Percentiles rank a stretch among this genome's conserved stretches.
These are phyloP conservation scores for Magnusiomyces fungicola DNA, from an alignment of 1,139 yeast species.

Conservation along the genomic window DNA sequence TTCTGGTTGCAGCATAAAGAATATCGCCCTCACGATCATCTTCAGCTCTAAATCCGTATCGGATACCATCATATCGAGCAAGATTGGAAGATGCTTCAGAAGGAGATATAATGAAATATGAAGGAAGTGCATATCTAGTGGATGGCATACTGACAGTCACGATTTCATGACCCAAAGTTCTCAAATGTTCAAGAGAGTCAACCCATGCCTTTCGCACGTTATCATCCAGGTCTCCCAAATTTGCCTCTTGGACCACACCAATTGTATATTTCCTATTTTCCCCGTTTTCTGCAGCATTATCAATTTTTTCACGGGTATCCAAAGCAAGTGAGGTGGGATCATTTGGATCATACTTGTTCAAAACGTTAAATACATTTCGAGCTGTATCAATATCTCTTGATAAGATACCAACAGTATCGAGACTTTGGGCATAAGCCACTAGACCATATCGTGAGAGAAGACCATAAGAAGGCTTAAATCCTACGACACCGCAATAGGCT, in stretches of 20 bases:
- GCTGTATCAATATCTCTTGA: slow-evolving; percentile 43
- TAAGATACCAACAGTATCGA: slow-evolving; percentile 89
- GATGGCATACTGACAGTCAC: slow-evolving; percentile 63
- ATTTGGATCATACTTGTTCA: slow-evolving; percentile 56
- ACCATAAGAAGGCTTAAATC: slow-evolving; percentile 93
- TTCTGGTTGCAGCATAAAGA: slow-evolving; percentile 52
- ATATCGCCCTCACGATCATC: slow-evolving; percentile 35
- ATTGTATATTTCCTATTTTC: slow-evolving; percentile 35
- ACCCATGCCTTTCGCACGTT: slow-evolving; percentile 45
- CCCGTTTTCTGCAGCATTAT: slow-evolving; percentile 12
- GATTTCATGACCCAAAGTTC: slow-evolving; percentile 47
- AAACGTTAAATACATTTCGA: slow-evolving; percentile 43
- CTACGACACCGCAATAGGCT: slow-evolving; percentile 71
- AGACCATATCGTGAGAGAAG: slow-evolving; percentile 89
- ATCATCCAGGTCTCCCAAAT: slow-evolving; percentile 47
- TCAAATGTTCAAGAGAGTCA: slow-evolving; percentile 38
- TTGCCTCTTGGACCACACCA: slow-evolving; percentile 68
- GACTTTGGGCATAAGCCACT: slow-evolving; percentile 83
- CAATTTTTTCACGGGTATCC: slow-evolving; percentile 21
- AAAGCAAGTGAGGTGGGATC: slow-evolving; percentile 72
- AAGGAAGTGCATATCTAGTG: slow-evolving; percentile 59
- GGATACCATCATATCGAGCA: slow-evolving; percentile 80
- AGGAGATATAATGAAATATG: slow-evolving; percentile 81
- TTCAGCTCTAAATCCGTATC: slow-evolving; percentile 60
- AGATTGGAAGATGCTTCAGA: slow-evolving; percentile 93